Base-by-base conservation (phyloP, 768 basidiomycete species). In the Lactarius quietus region DNA sequence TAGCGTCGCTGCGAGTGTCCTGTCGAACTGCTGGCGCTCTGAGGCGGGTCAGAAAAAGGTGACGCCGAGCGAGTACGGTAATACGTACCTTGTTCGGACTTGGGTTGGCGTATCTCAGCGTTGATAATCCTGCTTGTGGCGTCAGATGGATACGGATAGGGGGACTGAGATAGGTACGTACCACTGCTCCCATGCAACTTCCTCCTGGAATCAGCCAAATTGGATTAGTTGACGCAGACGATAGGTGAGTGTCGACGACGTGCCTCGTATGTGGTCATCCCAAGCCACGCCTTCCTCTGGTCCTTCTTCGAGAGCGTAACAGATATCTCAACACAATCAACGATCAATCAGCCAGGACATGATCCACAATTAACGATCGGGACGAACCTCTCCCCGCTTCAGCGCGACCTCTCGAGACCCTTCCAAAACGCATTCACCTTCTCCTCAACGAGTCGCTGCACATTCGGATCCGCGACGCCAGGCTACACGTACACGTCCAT, bases 141-240 rank as follows among this genome's bases (percentile, higher is more conserved):
- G 38, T 39, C 38, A 6, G 38, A 39, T 10, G 12, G 38, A 39
- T 15, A 1, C 36, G 36, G 43, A 43, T 9, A n/a, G 20, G 20
- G 43, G 43, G 3, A 45, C 10, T 20, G 18, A 2, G n/a, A n/a
- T 4, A 23, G n/a, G 9, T 48, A 63, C 78, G 7, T 15, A 90
- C 92, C 92, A 93, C 75, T 90, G 86, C 73, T 93, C 92, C 92
- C 92, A 93, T 59, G 90, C 85, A 17, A 92, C 84, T 29, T 93
- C 90, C 72, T 93, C 92, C 76, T 93, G 69, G 18, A 62, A n/a
- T 56, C 36, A 31, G 17, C 29, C 15, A 54, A 18, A 59, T 0
- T 15, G 31, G 18, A 15, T 65, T 8, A 28, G 26, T 14, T 4
- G 51, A 29, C 12, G 18, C 10, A n/a, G n/a, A n/a, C 36, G 28